Conservation (phyloP, 2,329 filamentous ascomycete species). For the Cladosporium sp. region DNA sequence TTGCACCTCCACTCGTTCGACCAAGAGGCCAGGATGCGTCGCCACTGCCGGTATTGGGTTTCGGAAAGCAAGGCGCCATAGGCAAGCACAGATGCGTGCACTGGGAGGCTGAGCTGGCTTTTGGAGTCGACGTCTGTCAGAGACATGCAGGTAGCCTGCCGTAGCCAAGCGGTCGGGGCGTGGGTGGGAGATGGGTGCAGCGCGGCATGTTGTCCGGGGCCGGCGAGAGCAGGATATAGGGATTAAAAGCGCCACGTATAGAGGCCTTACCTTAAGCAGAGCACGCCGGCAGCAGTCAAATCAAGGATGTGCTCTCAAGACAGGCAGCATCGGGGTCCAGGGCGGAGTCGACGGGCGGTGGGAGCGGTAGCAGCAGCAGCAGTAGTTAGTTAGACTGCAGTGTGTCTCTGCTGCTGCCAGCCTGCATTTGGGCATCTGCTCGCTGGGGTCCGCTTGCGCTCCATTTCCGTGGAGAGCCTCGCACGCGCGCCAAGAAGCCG, state of each 20-base stretch:
- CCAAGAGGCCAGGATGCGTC: slow-evolving; percentile 1
- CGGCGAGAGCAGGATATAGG: slow-evolving; percentile 8
- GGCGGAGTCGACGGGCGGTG: not conserved
- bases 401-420: not conserved
- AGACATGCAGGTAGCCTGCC: slow-evolving; percentile 5
- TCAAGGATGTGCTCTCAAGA: not conserved
- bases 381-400: not conserved
- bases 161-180: slow-evolving; percentile 8
- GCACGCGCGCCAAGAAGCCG: not conserved
- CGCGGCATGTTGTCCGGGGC: slow-evolving; percentile 8
- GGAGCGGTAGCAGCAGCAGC: not conserved
- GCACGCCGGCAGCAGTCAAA: not conserved
- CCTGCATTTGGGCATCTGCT: not conserved
- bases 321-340: not conserved
- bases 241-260: slow-evolving; percentile 7
- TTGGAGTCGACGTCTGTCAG: slow-evolving; percentile 4
- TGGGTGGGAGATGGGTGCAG: not conserved
- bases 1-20: not conserved
- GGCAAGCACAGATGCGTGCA: slow-evolving; percentile 9
- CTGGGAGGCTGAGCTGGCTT: not conserved
- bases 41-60: slow-evolving; percentile 11
- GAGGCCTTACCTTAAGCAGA: slow-evolving; percentile 10
- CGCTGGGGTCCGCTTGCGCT: not conserved
- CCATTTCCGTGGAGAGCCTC: no score
- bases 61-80: slow-evolving; percentile 10